Evolutionary conservation across 2,329 filamentous ascomycete species (phyloP), one percentile per base, ranked within the genome.

Genomic region (Juglanconis oblonga): DNA sequence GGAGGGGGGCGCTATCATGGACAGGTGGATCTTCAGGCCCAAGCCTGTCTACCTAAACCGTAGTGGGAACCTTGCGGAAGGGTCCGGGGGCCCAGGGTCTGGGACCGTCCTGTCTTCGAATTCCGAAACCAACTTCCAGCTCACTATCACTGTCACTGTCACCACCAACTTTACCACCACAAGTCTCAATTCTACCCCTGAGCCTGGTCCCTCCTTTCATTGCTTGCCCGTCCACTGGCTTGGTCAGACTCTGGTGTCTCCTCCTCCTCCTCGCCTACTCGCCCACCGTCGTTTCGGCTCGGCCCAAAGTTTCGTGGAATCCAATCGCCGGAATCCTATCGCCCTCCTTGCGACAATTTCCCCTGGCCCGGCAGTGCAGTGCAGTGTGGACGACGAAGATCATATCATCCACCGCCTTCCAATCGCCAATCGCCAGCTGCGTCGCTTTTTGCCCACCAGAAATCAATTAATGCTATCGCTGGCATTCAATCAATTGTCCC

Each of bases 381-480:
- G 57, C 56, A 56, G 35, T 50, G 42, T 40, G 35, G 36, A 57
- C 51, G 38, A 31, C 38, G 31, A 53, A 51, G 38, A 57, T 53
- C 55, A 52, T 58, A 47, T 24, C 45, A 42, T 47, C 45, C 47
- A 47, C 52, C 52, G 44, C 44, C 5, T 17, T 17, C 17, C 14
- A 17, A 14, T n/a, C 44, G 44, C 13, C 44, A 47, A 17, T 47
- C 14, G 44, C 45, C 42, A 35, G 52, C 54, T 33, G 9, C 44
- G 9, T 3, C 54, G n/a, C 42, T 14, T 33, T 17, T 24, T 24
- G n/a, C 45, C 33, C 24, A 17, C 11, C 24, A 29, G 33, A 32
- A 47, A 31, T 48, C 51, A 54, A 32, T 58, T 55, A 44, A 60
- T 52, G 54, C 54, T 61, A 47, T 50, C 51, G 61, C 58, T 61